These are phyloP conservation scores for Saitozyma podzolica DNA, from an alignment of 768 basidiomycete species.

Conservation along the genomic window DNA sequence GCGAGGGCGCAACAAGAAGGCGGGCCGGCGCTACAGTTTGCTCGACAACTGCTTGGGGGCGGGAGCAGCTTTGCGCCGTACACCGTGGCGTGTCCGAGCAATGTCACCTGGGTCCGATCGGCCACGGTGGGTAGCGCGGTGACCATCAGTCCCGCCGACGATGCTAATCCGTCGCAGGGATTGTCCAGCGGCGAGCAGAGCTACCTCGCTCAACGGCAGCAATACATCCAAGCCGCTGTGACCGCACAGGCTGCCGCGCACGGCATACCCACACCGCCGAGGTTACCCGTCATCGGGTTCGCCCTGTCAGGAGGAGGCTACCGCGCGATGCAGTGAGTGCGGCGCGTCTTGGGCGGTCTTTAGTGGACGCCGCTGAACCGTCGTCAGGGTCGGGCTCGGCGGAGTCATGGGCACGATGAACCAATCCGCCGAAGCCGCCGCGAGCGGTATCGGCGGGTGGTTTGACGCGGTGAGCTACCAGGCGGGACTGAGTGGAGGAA, in stretches of 20 bases:
- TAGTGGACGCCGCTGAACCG: not conserved
- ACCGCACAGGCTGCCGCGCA: constrained; percentile 23
- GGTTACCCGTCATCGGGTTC: constrained; percentile 35
- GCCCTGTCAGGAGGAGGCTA: constrained; percentile 72
- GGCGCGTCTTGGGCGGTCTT: constrained; percentile 53
- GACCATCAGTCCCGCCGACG: too few relatives aligned
- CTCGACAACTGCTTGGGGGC: too few relatives aligned
- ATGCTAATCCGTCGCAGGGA: not conserved
- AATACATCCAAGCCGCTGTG: constrained; percentile 25
- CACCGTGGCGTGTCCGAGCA: too few relatives aligned
- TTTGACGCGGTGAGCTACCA: constrained; percentile 72
- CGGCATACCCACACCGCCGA: constrained; percentile 33
- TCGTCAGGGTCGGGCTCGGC: constrained; percentile 26
- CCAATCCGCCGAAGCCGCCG: constrained; percentile 61
- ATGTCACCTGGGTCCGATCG: too few relatives aligned
- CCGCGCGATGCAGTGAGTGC: constrained; percentile 65
- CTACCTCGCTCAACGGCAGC: constrained; percentile 27
- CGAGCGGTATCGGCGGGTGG: constrained; percentile 65
- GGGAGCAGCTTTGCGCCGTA: too few relatives aligned
- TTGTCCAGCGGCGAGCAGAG: constrained; percentile 28
- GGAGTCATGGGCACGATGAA: constrained; percentile 56
- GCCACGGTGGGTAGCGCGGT: too few relatives aligned
- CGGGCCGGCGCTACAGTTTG: too few relatives aligned
- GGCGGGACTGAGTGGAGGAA: constrained; percentile 58
- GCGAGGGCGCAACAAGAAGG: too few relatives aligned